Evolutionary conservation across 371 early-diverging fungal genomes (phyloP).

Genomic region (Syncephalastrum racemosum): DNA sequence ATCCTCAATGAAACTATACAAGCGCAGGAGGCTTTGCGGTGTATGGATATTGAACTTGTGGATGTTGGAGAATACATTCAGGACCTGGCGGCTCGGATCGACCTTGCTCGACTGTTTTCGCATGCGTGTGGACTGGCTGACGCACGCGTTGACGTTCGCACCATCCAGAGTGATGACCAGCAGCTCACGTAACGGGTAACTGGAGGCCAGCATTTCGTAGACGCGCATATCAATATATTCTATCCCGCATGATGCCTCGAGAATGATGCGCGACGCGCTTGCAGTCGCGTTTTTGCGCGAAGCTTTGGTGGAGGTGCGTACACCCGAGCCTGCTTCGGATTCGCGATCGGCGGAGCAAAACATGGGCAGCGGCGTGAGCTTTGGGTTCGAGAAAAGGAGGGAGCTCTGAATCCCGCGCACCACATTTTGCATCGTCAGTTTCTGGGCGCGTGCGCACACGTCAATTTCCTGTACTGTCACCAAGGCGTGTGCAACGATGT

Average conservation of each 20-base stretch:
- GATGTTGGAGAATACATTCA: slow-evolving; percentile 60
- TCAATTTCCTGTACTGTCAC: slow-evolving; percentile 36
- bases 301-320: slow-evolving; percentile 39
- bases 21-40: slow-evolving; percentile 74
- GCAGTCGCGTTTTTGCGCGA: slow-evolving; percentile 21
- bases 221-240: slow-evolving; percentile 33
- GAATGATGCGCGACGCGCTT: slow-evolving; percentile 35
- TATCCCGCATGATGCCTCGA: slow-evolving; percentile 47
- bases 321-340: slow-evolving; percentile 49
- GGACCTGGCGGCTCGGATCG: slow-evolving; percentile 37
- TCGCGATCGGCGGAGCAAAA: slow-evolving; percentile 31
- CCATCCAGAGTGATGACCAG: slow-evolving; percentile 37
- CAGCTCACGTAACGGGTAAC: slow-evolving; percentile 16
- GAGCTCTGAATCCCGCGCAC: slow-evolving; percentile 43
- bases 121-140: slow-evolving; percentile 28
- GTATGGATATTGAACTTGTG: slow-evolving; percentile 57
- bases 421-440: slow-evolving; percentile 37
- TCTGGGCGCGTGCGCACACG: slow-evolving; percentile 47
- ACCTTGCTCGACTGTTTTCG: slow-evolving; percentile 18
- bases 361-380: slow-evolving; percentile 28
- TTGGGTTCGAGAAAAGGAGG: slow-evolving; percentile 48
- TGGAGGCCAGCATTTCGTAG: slow-evolving; percentile 23
- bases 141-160: slow-evolving; percentile 41
- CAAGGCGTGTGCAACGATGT: slow-evolving; percentile 44
- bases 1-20: slow-evolving; percentile 78